phyloP scores from a whole-genome alignment of 306 rosid species.

The Elaeagnus macrophylla region DNA sequence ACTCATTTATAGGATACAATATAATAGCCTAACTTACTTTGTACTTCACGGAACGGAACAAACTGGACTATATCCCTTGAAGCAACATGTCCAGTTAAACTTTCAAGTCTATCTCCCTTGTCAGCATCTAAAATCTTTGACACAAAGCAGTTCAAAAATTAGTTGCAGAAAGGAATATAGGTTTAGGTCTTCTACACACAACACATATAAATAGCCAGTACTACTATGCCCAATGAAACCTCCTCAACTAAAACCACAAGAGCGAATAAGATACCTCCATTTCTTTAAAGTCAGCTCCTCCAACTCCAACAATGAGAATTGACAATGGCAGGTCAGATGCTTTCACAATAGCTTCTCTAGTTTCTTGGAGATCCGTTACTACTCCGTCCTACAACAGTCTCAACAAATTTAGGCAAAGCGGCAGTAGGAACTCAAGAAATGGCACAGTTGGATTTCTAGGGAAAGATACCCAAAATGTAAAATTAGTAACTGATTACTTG shows the following conservation, averaged over 20 bases:
- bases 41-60: constrained; percentile 87
- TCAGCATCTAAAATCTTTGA: constrained; percentile 82
- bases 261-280: constrained; percentile 68
- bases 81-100: constrained; percentile 74
- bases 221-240: background rate
- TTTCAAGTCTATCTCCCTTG: constrained; percentile 91
- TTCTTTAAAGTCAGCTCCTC: constrained; percentile 99
- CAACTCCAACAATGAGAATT: constrained; percentile 94
- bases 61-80: constrained; percentile 97
- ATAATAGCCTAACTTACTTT: constrained; percentile 40
- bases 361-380: constrained; percentile 99
- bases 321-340: constrained; percentile 95
- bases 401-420: constrained; percentile 22
- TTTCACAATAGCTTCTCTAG: constrained; percentile 90
- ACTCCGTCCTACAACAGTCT: constrained; percentile 79
- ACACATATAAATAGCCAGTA: background rate
- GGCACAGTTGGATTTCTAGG: background rate
- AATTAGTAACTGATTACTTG: no score
- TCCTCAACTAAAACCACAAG: background rate
- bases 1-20: background rate
- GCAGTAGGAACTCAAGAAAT: constrained; percentile 9
- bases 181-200: background rate
- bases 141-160: constrained; percentile 9
- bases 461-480: background rate
- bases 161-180: background rate